Conservation (phyloP, 2,329 filamentous ascomycete genomes). For the Microdochium paspali region DNA sequence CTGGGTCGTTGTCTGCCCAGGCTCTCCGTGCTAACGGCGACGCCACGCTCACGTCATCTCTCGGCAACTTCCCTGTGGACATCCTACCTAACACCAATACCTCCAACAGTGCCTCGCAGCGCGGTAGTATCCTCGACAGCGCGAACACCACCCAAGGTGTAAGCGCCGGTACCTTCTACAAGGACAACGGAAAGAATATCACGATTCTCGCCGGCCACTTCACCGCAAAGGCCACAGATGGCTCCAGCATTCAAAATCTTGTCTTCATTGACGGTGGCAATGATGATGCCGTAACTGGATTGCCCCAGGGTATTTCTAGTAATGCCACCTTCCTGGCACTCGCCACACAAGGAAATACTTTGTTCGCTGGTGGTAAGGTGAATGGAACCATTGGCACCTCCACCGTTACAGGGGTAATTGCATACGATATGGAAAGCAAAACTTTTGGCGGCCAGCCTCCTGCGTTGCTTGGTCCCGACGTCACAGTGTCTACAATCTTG, state of each 20-base stretch:
- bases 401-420: constrained; percentile 62
- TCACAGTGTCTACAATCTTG: constrained; percentile 68
- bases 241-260: constrained; percentile 67
- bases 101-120: constrained; percentile 31
- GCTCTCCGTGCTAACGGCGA: constrained; percentile 65
- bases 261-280: constrained; percentile 73
- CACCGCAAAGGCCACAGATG: constrained; percentile 57
- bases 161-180: constrained; percentile 70
- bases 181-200: constrained; percentile 58
- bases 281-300: constrained; percentile 55
- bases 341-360: constrained; percentile 52
- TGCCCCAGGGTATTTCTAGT: constrained; percentile 54
- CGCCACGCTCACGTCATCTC: constrained; percentile 49
- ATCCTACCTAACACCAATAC: constrained; percentile 27
- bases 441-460: constrained; percentile 66
- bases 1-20: constrained; percentile 73
- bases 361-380: constrained; percentile 78
- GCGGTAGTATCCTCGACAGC: constrained; percentile 29
- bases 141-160: constrained; percentile 51
- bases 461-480: constrained; percentile 58
- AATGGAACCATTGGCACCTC: constrained; percentile 58
- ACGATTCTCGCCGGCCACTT: constrained; percentile 89
- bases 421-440: constrained; percentile 63
- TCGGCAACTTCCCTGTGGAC: constrained; percentile 50
- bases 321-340: constrained; percentile 71